These are phyloP conservation scores for Paralagenidium karlingii DNA, from an alignment of 352 stramenopile genomes.

Conservation along the genomic window DNA sequence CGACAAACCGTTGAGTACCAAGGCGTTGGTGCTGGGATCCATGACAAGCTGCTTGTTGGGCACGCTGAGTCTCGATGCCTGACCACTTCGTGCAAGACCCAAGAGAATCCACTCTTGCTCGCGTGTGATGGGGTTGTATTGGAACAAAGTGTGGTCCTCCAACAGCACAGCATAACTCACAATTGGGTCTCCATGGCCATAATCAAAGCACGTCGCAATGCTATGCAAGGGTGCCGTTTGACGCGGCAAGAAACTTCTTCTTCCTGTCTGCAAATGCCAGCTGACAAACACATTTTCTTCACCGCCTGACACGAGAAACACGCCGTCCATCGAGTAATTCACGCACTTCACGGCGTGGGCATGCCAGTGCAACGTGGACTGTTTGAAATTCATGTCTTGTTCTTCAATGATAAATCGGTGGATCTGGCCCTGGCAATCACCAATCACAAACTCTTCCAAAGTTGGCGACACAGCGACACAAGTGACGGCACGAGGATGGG, in stretches of 20 bases:
- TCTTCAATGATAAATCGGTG: constrained; percentile 23
- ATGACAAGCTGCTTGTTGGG: constrained; percentile 40
- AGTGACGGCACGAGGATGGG: constrained; percentile 33
- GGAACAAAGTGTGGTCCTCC: constrained; percentile 57
- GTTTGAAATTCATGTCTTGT: constrained; percentile 2
- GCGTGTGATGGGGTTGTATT: constrained; percentile 73
- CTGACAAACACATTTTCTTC: constrained; percentile 81
- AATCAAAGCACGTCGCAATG: constrained; percentile 19
- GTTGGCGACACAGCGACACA: constrained; percentile 44
- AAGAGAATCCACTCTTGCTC: constrained; percentile 62
- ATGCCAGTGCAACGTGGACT: constrained; percentile 65
- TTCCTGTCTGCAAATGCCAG: constrained; percentile 73
- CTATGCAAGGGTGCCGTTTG: constrained; percentile 38
- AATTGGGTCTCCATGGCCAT: neutral
- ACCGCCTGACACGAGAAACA: constrained; percentile 68
- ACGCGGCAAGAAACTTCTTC: constrained; percentile 63
- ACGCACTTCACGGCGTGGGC: constrained; percentile 62
- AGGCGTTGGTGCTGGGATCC: constrained; percentile 38
- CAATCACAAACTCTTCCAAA: constrained; percentile 43
- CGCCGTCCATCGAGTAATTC: constrained; percentile 59
- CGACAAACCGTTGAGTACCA: constrained; percentile 53
- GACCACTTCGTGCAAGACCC: constrained; percentile 42
- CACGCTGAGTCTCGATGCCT: constrained; percentile 18
- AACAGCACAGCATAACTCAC: constrained; percentile 41
- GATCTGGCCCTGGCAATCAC: constrained; percentile 51